phyloP scores from a whole-genome alignment of 441 rosid species.

The Pelargonium cotyledonis region DNA sequence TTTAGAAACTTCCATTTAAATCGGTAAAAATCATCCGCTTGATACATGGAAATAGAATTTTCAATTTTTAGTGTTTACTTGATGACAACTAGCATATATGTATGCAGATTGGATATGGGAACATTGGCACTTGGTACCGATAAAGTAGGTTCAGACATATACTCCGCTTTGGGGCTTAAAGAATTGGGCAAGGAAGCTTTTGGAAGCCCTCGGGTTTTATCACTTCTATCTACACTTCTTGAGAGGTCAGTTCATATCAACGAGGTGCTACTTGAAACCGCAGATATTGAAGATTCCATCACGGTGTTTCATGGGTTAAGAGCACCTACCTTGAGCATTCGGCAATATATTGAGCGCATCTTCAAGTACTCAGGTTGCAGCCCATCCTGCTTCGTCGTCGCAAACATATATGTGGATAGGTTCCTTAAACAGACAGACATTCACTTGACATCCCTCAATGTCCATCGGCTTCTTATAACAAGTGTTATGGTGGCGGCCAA shows the following conservation, averaged over 20 bases:
- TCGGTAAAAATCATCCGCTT: not conserved
- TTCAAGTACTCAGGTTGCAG: slow-evolving; percentile 81
- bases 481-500: slow-evolving; percentile 72
- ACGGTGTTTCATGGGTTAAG: slow-evolving; percentile 61
- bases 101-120: slow-evolving; percentile 43
- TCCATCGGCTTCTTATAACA: slow-evolving; percentile 80
- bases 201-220: slow-evolving; percentile 45
- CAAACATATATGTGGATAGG: slow-evolving; percentile 60
- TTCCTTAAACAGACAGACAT: slow-evolving; percentile 41
- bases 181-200: slow-evolving; percentile 37
- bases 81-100: not conserved
- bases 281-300: slow-evolving; percentile 27
- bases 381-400: slow-evolving; percentile 76
- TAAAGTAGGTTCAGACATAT: slow-evolving; percentile 38
- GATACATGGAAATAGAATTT: not conserved
- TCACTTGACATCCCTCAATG: slow-evolving; percentile 55
- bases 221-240: slow-evolving; percentile 55
- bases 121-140: slow-evolving; percentile 29
- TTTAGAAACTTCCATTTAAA: not conserved
- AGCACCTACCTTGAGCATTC: slow-evolving; percentile 56
- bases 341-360: slow-evolving; percentile 64
- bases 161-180: slow-evolving; percentile 53
- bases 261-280: slow-evolving; percentile 31
- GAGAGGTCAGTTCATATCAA: slow-evolving; percentile 49
- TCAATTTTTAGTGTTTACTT: not conserved